Evolutionary conservation across 768 basidiomycete genomes (phyloP), one percentile per base, ranked within the genome.

Genomic region (Pisolithus microcarpus): DNA sequence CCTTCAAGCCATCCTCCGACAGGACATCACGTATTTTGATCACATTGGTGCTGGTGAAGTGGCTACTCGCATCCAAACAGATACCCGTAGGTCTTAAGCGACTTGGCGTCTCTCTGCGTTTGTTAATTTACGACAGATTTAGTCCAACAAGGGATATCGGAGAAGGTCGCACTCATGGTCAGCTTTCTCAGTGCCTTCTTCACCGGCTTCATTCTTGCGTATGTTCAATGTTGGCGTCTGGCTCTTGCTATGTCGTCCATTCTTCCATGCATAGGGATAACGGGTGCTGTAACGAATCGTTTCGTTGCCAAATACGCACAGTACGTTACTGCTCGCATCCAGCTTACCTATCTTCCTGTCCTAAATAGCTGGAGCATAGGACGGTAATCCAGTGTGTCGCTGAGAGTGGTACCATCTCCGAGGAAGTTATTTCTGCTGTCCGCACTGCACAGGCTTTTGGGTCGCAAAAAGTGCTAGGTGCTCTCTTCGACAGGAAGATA

Each of bases 371-470:
- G 16, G 6, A 36, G 23, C 31, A 42, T 5, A 38, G 87, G 86
- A 56, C 49, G 77, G 10, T 87, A 26, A 76, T 93, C 49, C 79
- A 85, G 50, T 73, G 84, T 48, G 76, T 91, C 23, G 91, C 91
- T 2, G 79, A 82, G 9, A 84, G 84, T 19, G 92, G 92, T 34
- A 83, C 79, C 10, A 63, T 96, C 13, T 92, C 93, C 0, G 94
- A 97, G 68, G 94, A 96, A 65, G 92, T 91, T 57, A 88, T 97
- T 52, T 86, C 89, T 0, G 87, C 87, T 40, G 72, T 97, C 52
- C 84, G 93, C 18, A 94, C 91, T 1, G 82, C 89, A 3, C 89
- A 95, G 53, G 93, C 94, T 0, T 98, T 98, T 58, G 91, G 91
- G 37, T 85, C 83, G 0, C 88, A 92, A 67, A 69, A 62, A 7